phyloP scores from a whole-genome alignment of 108 stramenopile species.

The Pseudonitzschia multiseries region DNA sequence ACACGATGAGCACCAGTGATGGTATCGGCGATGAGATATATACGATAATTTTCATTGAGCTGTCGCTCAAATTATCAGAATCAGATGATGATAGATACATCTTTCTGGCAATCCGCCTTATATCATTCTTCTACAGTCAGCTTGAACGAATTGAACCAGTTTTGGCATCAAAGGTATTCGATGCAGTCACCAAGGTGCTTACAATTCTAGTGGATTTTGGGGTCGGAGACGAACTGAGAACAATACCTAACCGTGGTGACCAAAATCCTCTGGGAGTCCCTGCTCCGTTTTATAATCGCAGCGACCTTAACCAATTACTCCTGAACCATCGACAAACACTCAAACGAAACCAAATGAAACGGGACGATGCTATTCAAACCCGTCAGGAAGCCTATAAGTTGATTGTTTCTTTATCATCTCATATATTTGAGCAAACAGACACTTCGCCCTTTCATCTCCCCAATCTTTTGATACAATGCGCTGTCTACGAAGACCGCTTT shows the following conservation, averaged over 20 bases:
- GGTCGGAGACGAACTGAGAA: constrained; percentile 14
- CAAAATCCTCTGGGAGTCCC: constrained; percentile 24
- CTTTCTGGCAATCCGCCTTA: constrained; percentile 16
- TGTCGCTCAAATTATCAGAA: constrained; percentile 5
- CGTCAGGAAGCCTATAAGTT: constrained; percentile 25
- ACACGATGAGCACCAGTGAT: constrained; percentile 1
- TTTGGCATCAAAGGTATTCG: neutral
- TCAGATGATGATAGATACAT: constrained; percentile 6
- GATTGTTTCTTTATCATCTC: constrained; percentile 6
- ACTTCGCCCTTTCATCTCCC: constrained; percentile 19
- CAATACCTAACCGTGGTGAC: neutral
- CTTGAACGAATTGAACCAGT: neutral
- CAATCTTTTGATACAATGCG: constrained; percentile 23
- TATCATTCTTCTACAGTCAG: neutral
- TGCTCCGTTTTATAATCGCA: constrained; percentile 16
- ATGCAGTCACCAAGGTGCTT: constrained; percentile 10
- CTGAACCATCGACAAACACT: constrained; percentile 18
- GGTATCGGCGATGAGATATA: neutral
- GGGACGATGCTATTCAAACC: constrained; percentile 17
- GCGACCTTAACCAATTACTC: constrained; percentile 29
- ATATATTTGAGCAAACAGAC: neutral
- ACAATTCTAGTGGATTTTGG: constrained; percentile 21
- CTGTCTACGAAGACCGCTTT: constrained; percentile 25
- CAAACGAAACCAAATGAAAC: constrained; percentile 9
- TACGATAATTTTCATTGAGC: constrained; percentile 15